Percentiles rank a stretch among this genome's conserved stretches.
Conservation (phyloP, 73 alveolate species). For the Blepharisma japonicum region DNA sequence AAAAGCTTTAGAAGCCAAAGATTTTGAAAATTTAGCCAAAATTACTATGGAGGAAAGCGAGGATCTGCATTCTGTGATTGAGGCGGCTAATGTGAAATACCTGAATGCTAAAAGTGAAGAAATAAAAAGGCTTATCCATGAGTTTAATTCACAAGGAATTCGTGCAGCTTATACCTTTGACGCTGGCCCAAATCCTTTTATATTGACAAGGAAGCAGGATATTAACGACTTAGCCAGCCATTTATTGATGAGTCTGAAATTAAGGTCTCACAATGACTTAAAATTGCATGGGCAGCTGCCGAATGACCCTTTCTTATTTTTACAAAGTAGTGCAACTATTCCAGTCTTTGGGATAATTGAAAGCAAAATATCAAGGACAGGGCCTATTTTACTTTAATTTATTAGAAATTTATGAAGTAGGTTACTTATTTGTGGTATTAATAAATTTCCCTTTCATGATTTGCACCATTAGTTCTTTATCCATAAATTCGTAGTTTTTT, state of each 20-base stretch:
- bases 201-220: slow-evolving; percentile 56
- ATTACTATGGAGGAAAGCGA: slow-evolving; percentile 73
- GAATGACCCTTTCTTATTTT: not conserved
- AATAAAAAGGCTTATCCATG: slow-evolving; percentile 28
- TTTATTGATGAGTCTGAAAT: not conserved
- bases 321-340: not conserved
- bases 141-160: slow-evolving; percentile 47
- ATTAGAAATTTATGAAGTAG: too few relatives aligned
- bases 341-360: not conserved
- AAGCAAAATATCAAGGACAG: slow-evolving; percentile 1
- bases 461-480: too few relatives aligned
- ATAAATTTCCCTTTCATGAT: too few relatives aligned
- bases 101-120: slow-evolving; percentile 47
- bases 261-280: not conserved
- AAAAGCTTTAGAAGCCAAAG: slow-evolving; percentile 53
- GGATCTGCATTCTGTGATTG: slow-evolving; percentile 53
- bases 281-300: not conserved
- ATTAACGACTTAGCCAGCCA: slow-evolving; percentile 3
- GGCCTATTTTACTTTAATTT: not conserved
- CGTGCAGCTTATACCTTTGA: slow-evolving; percentile 82
- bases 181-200: slow-evolving; percentile 90
- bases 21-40: slow-evolving; percentile 60
- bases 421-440: too few relatives aligned
- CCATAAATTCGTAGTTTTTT: too few relatives aligned
- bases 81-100: slow-evolving; percentile 54